Evolutionary conservation across 176 grass and related monocot genomes (phyloP).

Genomic region (Cymbopogon citratus): DNA sequence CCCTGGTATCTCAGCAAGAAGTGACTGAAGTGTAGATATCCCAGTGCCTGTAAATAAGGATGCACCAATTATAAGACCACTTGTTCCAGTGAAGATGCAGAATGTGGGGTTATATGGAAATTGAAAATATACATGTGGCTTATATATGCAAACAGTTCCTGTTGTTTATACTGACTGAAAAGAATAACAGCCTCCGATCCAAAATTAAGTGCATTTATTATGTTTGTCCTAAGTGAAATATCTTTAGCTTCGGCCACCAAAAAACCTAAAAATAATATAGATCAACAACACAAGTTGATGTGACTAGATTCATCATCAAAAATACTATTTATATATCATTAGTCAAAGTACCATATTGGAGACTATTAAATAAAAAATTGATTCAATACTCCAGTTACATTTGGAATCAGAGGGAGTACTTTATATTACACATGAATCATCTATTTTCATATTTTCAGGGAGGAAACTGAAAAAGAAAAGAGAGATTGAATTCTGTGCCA

Average conservation of each 20-base stretch:
- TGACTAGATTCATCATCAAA: not conserved
- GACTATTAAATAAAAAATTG: not conserved
- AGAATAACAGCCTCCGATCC: not conserved
- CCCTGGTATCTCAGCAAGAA: constrained; percentile 94
- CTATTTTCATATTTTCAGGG: not conserved
- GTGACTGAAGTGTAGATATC: constrained; percentile 68
- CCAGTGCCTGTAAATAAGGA: constrained; percentile 49
- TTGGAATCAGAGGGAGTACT: not conserved
- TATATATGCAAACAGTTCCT: constrained; percentile 2
- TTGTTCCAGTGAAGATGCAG: not conserved
- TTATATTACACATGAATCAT: not conserved
- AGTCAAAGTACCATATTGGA: not conserved
- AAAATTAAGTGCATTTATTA: not conserved
- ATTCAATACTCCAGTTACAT: not conserved
- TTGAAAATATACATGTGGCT: not conserved
- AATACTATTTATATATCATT: not conserved
- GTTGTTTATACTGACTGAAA: not conserved
- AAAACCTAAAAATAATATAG: not conserved
- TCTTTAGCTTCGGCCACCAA: not conserved
- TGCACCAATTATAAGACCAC: constrained; percentile 1
- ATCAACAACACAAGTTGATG: not conserved
- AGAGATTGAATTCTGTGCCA: not conserved
- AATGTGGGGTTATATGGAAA: not conserved
- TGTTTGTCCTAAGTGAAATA: not conserved
- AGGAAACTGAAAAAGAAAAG: not conserved